phyloP scores from a whole-genome alignment of 2,329 filamentous ascomycete genomes.

The Cladosporium phlei region DNA sequence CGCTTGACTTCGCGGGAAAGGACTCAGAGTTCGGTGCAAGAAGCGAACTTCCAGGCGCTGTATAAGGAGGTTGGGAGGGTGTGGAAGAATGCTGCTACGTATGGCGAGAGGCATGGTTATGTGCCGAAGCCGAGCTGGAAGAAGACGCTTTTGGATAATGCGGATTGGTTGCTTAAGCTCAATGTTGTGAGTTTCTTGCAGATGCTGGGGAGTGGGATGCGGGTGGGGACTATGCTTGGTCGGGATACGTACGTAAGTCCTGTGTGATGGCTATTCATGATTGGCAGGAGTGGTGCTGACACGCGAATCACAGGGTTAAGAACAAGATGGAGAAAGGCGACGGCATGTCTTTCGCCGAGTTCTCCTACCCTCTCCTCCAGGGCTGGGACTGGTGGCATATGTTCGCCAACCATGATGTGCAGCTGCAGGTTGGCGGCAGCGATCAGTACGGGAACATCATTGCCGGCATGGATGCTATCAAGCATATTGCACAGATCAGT shows the following conservation, averaged over 20 bases:
- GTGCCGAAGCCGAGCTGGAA: slow-evolving; percentile 60
- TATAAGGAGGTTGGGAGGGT: slow-evolving; percentile 66
- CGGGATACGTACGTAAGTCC: slow-evolving; percentile 69
- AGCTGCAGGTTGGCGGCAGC: slow-evolving; percentile 88
- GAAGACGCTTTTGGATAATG: slow-evolving; percentile 72
- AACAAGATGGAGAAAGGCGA: slow-evolving; percentile 77
- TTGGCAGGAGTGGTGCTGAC: no score
- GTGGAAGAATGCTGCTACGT: slow-evolving; percentile 66
- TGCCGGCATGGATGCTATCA: slow-evolving; percentile 79
- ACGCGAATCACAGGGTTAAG: slow-evolving; percentile 56
- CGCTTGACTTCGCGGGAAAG: slow-evolving; percentile 59
- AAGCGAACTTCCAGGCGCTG: slow-evolving; percentile 63
- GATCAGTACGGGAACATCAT: slow-evolving; percentile 97
- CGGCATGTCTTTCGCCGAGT: slow-evolving; percentile 92
- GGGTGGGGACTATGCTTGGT: slow-evolving; percentile 80
- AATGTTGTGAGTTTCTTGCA: slow-evolving; percentile 70
- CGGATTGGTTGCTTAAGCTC: slow-evolving; percentile 70
- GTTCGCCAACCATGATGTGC: slow-evolving; percentile 62
- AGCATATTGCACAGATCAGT: slow-evolving; percentile 58
- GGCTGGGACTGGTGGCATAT: slow-evolving; percentile 96
- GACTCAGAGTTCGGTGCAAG: slow-evolving; percentile 49
- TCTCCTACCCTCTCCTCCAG: slow-evolving; percentile 87
- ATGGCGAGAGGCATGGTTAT: slow-evolving; percentile 63
- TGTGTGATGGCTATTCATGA: no score
- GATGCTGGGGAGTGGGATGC: slow-evolving; percentile 66